Evolutionary conservation across 2,329 filamentous ascomycete species (phyloP).

Genomic region (Claviceps arundinis): DNA sequence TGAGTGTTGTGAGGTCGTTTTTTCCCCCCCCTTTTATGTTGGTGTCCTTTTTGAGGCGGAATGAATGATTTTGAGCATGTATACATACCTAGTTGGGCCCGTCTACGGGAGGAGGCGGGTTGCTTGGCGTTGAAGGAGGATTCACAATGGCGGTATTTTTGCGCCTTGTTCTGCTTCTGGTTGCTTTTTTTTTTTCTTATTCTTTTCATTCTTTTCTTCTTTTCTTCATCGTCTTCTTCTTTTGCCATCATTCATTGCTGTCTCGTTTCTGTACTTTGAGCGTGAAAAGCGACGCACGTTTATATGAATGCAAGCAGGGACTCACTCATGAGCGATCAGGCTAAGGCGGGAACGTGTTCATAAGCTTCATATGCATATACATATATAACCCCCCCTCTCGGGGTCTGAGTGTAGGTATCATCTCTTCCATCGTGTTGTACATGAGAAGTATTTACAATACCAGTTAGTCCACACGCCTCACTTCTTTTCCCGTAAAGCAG

Average conservation of each 20-base stretch:
- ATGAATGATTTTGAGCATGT: not conserved
- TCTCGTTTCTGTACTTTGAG: not conserved
- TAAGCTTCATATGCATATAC: too few relatives aligned
- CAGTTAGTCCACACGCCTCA: not conserved
- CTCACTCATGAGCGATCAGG: too few relatives aligned
- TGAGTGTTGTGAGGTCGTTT: not conserved
- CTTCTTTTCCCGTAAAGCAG: slow-evolving; percentile 11
- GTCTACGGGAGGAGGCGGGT: not conserved
- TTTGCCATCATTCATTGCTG: not conserved
- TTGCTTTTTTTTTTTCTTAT: not conserved
- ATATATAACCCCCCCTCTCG: too few relatives aligned
- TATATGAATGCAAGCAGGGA: too few relatives aligned
- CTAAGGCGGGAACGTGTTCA: too few relatives aligned
- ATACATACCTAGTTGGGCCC: not conserved
- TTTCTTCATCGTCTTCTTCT: too few relatives aligned
- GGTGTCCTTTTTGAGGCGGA: not conserved
- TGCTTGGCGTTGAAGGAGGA: not conserved
- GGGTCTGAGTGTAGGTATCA: too few relatives aligned
- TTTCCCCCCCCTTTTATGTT: not conserved
- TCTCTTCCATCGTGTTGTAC: too few relatives aligned
- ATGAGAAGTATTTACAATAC: not conserved
- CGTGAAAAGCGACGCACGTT: too few relatives aligned
- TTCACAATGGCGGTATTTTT: not conserved
- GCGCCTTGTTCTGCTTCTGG: not conserved
- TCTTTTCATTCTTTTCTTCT: too few relatives aligned